A percentile compares a stretch with the other conserved stretches of the same genome.
Evolutionary conservation across 768 basidiomycete genomes (phyloP).

Genomic region (Lyophyllum decastes): DNA sequence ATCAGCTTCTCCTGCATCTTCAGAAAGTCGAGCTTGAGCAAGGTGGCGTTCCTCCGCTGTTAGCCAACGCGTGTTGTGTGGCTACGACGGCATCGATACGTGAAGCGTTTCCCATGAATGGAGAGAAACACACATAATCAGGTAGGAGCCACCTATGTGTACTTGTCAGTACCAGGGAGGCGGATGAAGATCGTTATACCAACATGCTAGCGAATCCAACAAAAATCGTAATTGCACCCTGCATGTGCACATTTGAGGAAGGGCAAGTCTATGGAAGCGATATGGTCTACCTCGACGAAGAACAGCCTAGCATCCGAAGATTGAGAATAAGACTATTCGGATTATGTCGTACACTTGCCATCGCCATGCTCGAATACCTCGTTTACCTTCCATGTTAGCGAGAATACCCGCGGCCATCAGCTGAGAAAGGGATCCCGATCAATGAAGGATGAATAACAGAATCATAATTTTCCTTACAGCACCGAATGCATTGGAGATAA

Average conservation of each 20-base stretch:
- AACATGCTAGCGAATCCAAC: constrained; percentile 58
- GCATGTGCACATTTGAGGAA: background rate
- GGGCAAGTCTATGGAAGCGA: background rate
- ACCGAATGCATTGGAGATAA: constrained; percentile 71
- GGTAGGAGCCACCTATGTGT: constrained; percentile 53
- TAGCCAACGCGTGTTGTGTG: constrained; percentile 64
- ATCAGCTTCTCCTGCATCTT: constrained; percentile 70
- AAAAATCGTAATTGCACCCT: constrained; percentile 67
- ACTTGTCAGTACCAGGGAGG: background rate
- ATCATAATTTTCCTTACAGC: constrained; percentile 39
- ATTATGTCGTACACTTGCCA: constrained; percentile 42
- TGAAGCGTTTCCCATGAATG: background rate
- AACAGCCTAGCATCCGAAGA: constrained; percentile 50
- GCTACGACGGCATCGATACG: constrained; percentile 33
- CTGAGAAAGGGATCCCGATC: constrained; percentile 27
- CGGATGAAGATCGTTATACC: constrained; percentile 13
- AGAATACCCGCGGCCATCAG: constrained; percentile 78
- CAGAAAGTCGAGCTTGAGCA: constrained; percentile 67
- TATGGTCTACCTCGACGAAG: constrained; percentile 56
- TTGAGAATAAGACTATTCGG: background rate
- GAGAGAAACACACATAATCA: constrained; percentile 49
- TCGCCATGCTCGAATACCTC: constrained; percentile 71
- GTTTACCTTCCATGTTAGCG: constrained; percentile 63
- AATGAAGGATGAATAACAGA: no score
- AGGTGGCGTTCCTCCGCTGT: constrained; percentile 48